These are phyloP conservation scores for Nicotiana otophora DNA, from an alignment of 257 asterid genomes.

Conservation along the genomic window DNA sequence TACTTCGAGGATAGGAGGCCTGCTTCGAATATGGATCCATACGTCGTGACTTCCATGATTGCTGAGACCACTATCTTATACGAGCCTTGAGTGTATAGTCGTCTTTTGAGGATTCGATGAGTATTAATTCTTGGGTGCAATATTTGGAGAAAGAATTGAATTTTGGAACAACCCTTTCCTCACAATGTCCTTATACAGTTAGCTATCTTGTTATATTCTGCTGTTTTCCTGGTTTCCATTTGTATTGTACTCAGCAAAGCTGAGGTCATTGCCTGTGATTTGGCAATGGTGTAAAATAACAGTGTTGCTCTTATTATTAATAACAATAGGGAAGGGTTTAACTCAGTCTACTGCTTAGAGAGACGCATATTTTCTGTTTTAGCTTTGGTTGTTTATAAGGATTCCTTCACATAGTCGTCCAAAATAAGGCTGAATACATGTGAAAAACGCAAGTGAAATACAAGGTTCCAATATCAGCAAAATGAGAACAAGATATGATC, in stretches of 20 bases:
- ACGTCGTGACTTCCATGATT: slow-evolving; percentile 86
- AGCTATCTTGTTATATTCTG: neutral
- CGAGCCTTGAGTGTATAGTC: slow-evolving; percentile 22
- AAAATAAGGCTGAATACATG: no score
- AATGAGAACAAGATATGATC: no score
- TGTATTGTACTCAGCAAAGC: slow-evolving; percentile 5
- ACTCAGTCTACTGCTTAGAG: neutral
- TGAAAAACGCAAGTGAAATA: no score
- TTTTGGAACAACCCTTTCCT: neutral
- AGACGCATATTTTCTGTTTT: no score
- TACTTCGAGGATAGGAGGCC: slow-evolving; percentile 98
- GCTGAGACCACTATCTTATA: slow-evolving; percentile 79
- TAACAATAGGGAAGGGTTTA: slow-evolving; percentile 7
- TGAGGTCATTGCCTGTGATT: slow-evolving; percentile 8
- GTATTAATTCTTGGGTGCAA: neutral
- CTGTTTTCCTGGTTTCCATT: neutral
- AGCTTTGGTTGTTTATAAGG: no score
- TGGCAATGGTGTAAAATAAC: slow-evolving; percentile 3
- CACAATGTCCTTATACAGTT: neutral
- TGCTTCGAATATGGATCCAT: slow-evolving; percentile 95
- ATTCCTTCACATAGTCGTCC: no score
- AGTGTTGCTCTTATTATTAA: neutral
- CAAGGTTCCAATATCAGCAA: no score
- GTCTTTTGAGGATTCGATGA: neutral
- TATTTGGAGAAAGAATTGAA: neutral